A percentile compares a stretch with the other conserved stretches of the same genome.
Evolutionary conservation across 768 basidiomycete species (phyloP).

Genomic region (Kwoniella dejecticola): DNA sequence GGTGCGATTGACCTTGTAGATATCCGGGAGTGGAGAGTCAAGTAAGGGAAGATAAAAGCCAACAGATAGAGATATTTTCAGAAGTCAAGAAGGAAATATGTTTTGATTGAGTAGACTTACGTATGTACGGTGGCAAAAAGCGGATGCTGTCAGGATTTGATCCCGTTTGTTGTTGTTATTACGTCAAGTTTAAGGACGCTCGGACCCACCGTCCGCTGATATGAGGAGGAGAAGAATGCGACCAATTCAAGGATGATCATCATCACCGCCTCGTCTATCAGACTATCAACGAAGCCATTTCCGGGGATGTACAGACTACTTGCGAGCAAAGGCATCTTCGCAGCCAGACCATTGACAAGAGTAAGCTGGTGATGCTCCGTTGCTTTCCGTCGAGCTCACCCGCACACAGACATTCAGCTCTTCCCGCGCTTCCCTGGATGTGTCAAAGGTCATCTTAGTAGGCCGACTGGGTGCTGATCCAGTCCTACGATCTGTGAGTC

Average conservation of each 20-base stretch:
- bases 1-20: neutral
- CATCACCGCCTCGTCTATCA: too few relatives aligned
- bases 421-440: slow-evolving; percentile 20
- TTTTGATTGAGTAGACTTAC: neutral
- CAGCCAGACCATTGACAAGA: too few relatives aligned
- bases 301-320: too few relatives aligned
- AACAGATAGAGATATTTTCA: too few relatives aligned
- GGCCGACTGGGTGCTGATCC: slow-evolving; percentile 44
- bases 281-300: too few relatives aligned
- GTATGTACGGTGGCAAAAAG: slow-evolving; percentile 1
- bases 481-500: slow-evolving; percentile 26
- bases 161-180: slow-evolving; percentile 8
- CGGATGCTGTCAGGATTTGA: neutral
- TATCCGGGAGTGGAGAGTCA: neutral
- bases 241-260: too few relatives aligned
- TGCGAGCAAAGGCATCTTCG: too few relatives aligned
- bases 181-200: neutral
- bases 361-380: too few relatives aligned
- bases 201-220: neutral
- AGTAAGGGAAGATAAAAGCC: slow-evolving; percentile 4
- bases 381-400: too few relatives aligned
- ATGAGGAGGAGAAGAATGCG: too few relatives aligned
- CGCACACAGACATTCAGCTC: slow-evolving; percentile 32
- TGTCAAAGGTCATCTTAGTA: slow-evolving; percentile 37
- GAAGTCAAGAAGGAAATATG: neutral